phyloP scores from a whole-genome alignment of 805 yeast genomes.

The Hanseniaspora lindneri region DNA sequence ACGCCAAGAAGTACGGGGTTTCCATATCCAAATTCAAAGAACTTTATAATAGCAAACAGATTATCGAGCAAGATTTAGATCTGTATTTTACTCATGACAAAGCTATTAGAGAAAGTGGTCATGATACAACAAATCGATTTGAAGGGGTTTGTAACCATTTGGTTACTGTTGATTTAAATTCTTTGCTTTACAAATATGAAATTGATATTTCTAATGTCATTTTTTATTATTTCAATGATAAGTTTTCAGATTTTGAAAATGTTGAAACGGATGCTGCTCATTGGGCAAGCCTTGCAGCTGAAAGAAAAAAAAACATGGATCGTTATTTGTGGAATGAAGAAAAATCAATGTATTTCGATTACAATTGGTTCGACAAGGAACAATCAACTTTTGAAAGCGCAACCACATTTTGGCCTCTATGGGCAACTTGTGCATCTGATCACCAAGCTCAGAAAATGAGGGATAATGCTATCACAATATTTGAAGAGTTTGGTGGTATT shows the following conservation, averaged over 20 bases:
- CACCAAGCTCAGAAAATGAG: conserved; percentile 61
- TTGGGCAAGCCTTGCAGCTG: conserved; percentile 54
- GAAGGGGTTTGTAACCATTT: conserved; percentile 82
- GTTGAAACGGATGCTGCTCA: conserved; percentile 34
- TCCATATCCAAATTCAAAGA: conserved; percentile 52
- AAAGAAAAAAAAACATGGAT: conserved; percentile 45
- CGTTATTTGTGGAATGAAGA: conserved; percentile 76
- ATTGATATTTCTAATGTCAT: conserved; percentile 62
- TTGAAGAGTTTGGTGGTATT: conserved; percentile 82
- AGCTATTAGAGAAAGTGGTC: conserved; percentile 93
- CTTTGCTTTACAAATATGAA: conserved; percentile 82
- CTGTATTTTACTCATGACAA: conserved; percentile 83
- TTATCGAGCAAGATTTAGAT: conserved; percentile 72
- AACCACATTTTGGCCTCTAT: conserved; percentile 83
- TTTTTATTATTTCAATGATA: conserved; percentile 42
- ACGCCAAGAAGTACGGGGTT: conserved; percentile 48
- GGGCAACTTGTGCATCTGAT: conserved; percentile 60
- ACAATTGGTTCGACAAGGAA: conserved; percentile 45
- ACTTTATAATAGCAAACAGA: conserved; percentile 52
- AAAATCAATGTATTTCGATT: conserved; percentile 71
- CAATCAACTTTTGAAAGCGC: conserved; percentile 70
- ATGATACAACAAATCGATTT: conserved; percentile 81
- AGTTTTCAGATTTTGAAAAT: conserved; percentile 33
- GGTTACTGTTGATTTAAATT: conserved; percentile 82
- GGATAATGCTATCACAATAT: conserved; percentile 43